Evolutionary conservation across 2,329 filamentous ascomycete genomes (phyloP), one percentile per base, ranked within the genome.

Genomic region (Penicillium sp.): DNA sequence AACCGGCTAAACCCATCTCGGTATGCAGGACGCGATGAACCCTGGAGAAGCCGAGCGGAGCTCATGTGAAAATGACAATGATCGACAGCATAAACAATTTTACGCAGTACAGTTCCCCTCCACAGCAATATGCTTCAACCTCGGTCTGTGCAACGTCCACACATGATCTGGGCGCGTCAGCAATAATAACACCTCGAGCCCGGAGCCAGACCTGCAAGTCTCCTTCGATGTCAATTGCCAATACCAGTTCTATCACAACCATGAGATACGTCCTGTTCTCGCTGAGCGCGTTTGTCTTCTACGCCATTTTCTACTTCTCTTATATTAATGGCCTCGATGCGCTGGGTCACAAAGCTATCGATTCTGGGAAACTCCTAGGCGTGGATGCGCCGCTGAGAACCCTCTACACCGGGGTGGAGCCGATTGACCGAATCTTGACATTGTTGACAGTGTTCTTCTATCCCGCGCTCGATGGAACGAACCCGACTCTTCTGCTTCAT

Each of bases 401-500:
- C 1, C 44, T 57, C 13, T 68, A 68, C 44, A 70, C 68, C 0
- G 68, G 68, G 0, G 31, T 69, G 32, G 52, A 60, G 31, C 52
- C 55, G 0, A 22, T 70, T 5, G 69, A 71, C 44, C 41, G 54
- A 11, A 47, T 68, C 3, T 52, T 71, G 1, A 50, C 60, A 4
- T 40, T 59, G 4, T 42, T 70, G 51, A 65, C 64, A 2, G 54
- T 60, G 16, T 73, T 73, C 49, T 73, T 73, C 55, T 69, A 67
- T 51, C 65, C 69, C 0, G 57, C 63, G 2, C 61, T 69, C 7
- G 69, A 72, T 47, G 70, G 69, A 6, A 64, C 61, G 32, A 60
- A 64, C 22, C 60, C 68, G 0, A 60, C 61, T 11, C 53, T 70
- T 6, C 54, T 63, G 1, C 54, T 73, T 8, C 67, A 71, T 34